Conservation (phyloP, 83 land plant species). For the Thuja plicata region DNA sequence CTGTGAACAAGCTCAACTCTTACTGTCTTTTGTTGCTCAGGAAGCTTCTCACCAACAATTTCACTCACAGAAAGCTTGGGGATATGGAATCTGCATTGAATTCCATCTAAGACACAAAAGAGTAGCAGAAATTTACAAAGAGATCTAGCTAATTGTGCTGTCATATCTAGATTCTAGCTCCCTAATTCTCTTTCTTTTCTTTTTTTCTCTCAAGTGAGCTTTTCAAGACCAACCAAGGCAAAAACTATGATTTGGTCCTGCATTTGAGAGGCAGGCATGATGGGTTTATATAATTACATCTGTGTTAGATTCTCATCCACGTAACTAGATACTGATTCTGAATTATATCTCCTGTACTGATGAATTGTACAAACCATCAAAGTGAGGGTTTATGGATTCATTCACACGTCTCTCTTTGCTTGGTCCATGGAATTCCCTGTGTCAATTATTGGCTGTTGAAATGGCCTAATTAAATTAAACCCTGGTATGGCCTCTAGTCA, state of each 20-base stretch:
- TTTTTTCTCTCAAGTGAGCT: background rate
- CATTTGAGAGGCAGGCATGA: background rate
- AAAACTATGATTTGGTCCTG: background rate
- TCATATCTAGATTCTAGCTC: background rate
- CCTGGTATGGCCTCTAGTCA: background rate
- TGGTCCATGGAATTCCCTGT: background rate
- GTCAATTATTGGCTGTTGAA: background rate
- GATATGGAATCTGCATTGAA: background rate
- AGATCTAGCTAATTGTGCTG: background rate
- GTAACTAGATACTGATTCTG: background rate
- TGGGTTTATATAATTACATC: background rate
- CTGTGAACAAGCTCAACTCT: constrained; percentile 4
- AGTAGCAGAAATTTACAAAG: background rate
- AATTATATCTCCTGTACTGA: background rate
- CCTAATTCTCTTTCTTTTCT: too few species aligned
- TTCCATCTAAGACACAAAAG: background rate
- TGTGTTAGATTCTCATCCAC: background rate
- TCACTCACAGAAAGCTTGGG: background rate
- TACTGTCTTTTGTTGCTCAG: background rate
- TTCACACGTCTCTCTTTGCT: background rate
- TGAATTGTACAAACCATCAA: background rate
- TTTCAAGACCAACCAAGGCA: too few species aligned
- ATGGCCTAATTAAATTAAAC: background rate
- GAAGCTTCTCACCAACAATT: background rate
- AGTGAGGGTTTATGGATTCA: background rate